Evolutionary conservation across 306 rosid genomes (phyloP).

Genomic region (Prunus persica): DNA sequence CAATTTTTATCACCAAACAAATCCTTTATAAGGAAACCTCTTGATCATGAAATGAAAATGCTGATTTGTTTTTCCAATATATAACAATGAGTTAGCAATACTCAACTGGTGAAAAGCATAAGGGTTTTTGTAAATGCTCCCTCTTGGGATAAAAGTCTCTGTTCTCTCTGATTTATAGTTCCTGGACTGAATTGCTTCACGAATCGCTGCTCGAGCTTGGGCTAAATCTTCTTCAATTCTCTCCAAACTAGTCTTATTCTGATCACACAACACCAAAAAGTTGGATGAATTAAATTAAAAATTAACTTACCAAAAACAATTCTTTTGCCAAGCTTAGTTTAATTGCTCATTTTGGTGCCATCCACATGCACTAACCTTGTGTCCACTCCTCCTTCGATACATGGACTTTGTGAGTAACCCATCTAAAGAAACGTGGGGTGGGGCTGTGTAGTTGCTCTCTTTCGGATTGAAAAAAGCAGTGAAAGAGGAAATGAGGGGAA

Average conservation of each 20-base stretch:
- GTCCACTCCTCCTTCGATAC: not conserved
- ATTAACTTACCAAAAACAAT: not conserved
- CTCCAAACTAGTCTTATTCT: slow-evolving; percentile 22
- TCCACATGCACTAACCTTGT: not conserved
- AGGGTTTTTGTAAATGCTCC: slow-evolving; percentile 44
- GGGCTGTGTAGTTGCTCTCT: slow-evolving; percentile 8
- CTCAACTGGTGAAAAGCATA: slow-evolving; percentile 43
- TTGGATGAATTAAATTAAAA: too few relatives aligned
- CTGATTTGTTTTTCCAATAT: not conserved
- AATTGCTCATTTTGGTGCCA: not conserved
- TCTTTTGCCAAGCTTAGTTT: not conserved
- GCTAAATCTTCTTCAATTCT: slow-evolving; percentile 42
- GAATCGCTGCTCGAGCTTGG: slow-evolving; percentile 41
- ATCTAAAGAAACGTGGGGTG: slow-evolving; percentile 3
- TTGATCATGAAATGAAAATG: not conserved
- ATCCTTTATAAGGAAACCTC: not conserved
- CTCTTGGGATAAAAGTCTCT: slow-evolving; percentile 46
- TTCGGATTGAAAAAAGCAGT: not conserved
- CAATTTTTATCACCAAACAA: not conserved
- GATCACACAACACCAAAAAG: not conserved
- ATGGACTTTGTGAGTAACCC: slow-evolving; percentile 7
- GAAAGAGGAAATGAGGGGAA: slow-evolving; percentile 16
- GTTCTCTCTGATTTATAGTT: slow-evolving; percentile 25
- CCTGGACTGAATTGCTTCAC: slow-evolving; percentile 20
- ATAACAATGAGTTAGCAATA: not conserved